These are phyloP conservation scores for Aspergillus caelatus DNA, from an alignment of 2,329 filamentous ascomycete species.

Conservation along the genomic window DNA sequence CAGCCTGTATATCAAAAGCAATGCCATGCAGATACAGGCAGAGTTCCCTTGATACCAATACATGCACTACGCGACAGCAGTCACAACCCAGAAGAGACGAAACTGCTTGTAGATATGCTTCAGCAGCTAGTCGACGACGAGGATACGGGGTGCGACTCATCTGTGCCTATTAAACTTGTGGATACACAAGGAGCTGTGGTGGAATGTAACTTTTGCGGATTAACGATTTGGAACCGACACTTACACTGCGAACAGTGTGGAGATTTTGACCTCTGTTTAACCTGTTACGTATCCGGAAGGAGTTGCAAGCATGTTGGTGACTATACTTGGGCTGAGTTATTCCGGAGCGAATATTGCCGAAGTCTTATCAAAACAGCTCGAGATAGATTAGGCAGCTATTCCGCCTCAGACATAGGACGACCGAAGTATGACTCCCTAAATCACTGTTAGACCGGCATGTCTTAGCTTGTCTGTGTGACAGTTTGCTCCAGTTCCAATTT, in stretches of 20 bases:
- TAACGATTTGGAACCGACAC: constrained; percentile 44
- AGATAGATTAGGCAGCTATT: background rate
- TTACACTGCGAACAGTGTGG: constrained; percentile 39
- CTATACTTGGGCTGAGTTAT: constrained; percentile 38
- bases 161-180: constrained; percentile 29
- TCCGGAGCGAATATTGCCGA: constrained; percentile 31
- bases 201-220: constrained; percentile 41
- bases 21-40: constrained; percentile 36
- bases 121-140: constrained; percentile 37
- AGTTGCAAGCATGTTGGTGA: constrained; percentile 37
- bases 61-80: constrained; percentile 22
- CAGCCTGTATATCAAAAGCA: constrained; percentile 39
- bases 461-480: background rate
- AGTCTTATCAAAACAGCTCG: constrained; percentile 19
- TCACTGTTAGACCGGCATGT: background rate
- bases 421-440: constrained; percentile 10
- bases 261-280: constrained; percentile 40
- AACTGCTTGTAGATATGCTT: constrained; percentile 33
- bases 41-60: constrained; percentile 32
- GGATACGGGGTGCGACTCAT: constrained; percentile 25
- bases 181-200: constrained; percentile 35
- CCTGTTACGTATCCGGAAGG: constrained; percentile 38
- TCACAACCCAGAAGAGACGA: constrained; percentile 23
- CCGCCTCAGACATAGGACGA: background rate
- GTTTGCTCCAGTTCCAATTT: background rate